phyloP scores from a whole-genome alignment of 1,284 basidiomycete genomes.

The Kalmanozyma brasiliensis region DNA sequence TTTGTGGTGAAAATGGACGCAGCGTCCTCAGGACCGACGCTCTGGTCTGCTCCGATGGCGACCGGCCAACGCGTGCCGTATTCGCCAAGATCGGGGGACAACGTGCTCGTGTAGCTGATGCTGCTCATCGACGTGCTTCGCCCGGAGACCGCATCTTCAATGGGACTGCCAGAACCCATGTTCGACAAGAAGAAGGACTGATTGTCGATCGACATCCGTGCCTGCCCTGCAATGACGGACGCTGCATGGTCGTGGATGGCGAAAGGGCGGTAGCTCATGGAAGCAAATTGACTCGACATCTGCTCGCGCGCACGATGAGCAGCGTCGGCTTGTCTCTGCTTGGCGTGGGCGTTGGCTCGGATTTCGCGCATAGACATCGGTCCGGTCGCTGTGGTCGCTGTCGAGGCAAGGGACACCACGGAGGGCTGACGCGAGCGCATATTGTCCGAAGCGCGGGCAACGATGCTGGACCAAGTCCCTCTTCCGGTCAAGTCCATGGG shows the following conservation, averaged over 20 bases:
- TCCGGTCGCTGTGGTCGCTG: conserved; percentile 14
- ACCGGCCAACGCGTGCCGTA: conserved; percentile 40
- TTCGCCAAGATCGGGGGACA: conserved; percentile 20
- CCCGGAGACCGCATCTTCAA: conserved; percentile 3
- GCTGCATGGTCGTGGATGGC: conserved; percentile 52
- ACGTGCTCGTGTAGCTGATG: conserved; percentile 6
- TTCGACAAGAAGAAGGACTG: conserved; percentile 12
- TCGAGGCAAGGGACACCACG: conserved; percentile 24
- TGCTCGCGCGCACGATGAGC: conserved; percentile 33
- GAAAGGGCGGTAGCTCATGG: conserved; percentile 47
- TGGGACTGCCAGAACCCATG: neutral
- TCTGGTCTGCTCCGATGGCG: conserved; percentile 37
- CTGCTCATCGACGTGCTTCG: conserved; percentile 24
- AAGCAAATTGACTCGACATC: conserved; percentile 39
- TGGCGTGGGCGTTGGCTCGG: conserved; percentile 44
- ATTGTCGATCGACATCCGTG: conserved; percentile 2
- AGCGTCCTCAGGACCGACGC: conserved; percentile 10
- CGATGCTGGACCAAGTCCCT: conserved; percentile 58
- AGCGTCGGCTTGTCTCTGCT: conserved; percentile 33
- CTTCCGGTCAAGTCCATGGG: conserved; percentile 53
- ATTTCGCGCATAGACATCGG: conserved; percentile 54
- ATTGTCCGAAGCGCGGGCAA: conserved; percentile 43
- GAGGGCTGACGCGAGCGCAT: conserved; percentile 35
- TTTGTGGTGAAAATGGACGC: conserved; percentile 3
- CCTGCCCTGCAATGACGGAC: conserved; percentile 8